Conservation (phyloP, 2,329 filamentous ascomycete genomes). For the Hymenoscyphus occultus region DNA sequence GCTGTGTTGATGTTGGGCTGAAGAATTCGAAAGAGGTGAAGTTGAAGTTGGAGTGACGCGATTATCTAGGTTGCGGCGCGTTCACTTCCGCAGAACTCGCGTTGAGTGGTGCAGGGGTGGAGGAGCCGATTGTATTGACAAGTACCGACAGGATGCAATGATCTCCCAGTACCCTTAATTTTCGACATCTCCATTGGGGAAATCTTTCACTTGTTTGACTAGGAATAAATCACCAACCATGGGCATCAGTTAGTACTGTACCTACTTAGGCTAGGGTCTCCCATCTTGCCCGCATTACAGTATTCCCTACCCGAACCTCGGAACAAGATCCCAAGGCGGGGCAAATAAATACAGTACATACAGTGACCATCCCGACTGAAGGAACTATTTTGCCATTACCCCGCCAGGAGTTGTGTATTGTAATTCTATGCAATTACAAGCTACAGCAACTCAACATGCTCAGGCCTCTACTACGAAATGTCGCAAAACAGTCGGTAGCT, state of each 20-base stretch:
- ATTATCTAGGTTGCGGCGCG: constrained; percentile 17
- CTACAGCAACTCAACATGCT: constrained; percentile 29
- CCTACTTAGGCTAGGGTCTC: neutral
- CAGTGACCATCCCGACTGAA: neutral
- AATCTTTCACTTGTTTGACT: neutral
- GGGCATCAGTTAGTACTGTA: neutral
- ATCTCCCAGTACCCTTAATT: neutral
- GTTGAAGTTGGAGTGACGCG: constrained; percentile 23
- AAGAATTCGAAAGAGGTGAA: neutral
- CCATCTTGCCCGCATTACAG: neutral
- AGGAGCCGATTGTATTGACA: neutral
- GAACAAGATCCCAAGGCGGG: neutral
- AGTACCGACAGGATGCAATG: neutral
- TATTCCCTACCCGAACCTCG: neutral
- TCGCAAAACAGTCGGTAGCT: constrained; percentile 27
- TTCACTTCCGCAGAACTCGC: constrained; percentile 13
- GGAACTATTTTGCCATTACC: neutral
- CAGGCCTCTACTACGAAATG: constrained; percentile 28
- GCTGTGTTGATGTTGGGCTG: constrained; percentile 9
- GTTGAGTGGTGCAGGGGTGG: constrained; percentile 24
- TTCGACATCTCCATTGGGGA: neutral
- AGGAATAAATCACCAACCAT: neutral
- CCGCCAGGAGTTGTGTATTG: neutral
- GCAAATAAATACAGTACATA: neutral
- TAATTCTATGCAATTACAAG: neutral